Evolutionary conservation across 2,329 filamentous ascomycete species (phyloP), one percentile per base, ranked within the genome.

Genomic region (Hymenoscyphus repandus): DNA sequence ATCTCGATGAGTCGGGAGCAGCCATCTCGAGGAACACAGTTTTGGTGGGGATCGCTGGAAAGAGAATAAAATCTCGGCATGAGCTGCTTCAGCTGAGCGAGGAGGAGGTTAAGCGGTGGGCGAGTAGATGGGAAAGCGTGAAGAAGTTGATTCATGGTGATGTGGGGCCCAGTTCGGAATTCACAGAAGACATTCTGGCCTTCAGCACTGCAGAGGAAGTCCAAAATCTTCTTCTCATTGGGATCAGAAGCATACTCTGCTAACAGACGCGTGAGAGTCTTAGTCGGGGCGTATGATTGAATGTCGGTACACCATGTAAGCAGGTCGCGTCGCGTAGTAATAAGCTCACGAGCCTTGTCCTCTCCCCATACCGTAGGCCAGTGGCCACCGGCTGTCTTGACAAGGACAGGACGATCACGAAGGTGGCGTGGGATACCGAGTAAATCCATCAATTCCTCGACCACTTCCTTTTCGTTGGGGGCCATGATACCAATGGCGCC

Each of bases 341-440:
- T 75, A n/a, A 99, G 75, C 66, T 93, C 85, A 50, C 93, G 82
- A 6, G 91, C 71, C 68, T 88, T 72, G 17, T 97, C 92, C 2
- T 95, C 89, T 38, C 92, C 93, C 93, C 93, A 99, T 45, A 99
- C 95, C 0, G 93, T 99, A 3, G 93, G 93, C 92, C 92, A 99
- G 45, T 93, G 80, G 32, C 92, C 92, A 54, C 77, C 80, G 33
- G 78, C 82, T 0, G 93, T 97, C 67, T 83, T 84, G 60, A 97
- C 72, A 15, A 86, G 74, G 15, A 96, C 79, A 12, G 86, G 85
- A 74, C 89, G 93, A 71, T 95, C 88, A 30, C 93, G 86, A 53
- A 93, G 76, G 64, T 86, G 88, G 34, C 82, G 85, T 3, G 91
- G 91, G 18, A 97, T 78, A 61, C 88, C 78, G 15, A 99, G 81